Evolutionary conservation across 371 early-diverging fungal genomes (phyloP).

Genomic region (Circinella umbellata): DNA sequence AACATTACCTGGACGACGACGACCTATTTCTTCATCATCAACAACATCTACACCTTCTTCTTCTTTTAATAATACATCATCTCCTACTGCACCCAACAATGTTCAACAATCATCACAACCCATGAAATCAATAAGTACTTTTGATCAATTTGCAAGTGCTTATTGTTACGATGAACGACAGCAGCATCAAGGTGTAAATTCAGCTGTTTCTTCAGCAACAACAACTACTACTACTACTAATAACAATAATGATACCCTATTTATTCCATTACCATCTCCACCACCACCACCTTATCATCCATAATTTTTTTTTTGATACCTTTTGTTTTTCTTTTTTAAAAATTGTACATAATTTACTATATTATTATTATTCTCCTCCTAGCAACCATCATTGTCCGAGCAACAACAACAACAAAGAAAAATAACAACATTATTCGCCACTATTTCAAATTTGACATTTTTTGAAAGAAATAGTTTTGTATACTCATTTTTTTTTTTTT

Average conservation of each 20-base stretch:
- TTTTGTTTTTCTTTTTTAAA: no score
- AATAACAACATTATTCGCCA: no score
- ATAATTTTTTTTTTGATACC: not conserved
- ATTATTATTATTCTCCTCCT: no score
- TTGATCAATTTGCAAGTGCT: constrained; percentile 20
- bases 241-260: not conserved
- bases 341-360: no score
- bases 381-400: not conserved
- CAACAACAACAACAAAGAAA: not conserved
- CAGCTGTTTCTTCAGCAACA: not conserved
- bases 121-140: constrained; percentile 8
- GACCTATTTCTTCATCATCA: constrained; percentile 10
- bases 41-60: not conserved
- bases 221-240: not conserved
- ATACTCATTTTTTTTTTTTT: no score
- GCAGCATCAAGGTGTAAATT: not conserved
- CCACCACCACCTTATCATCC: constrained; percentile 27
- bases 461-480: no score
- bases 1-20: constrained; percentile 3
- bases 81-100: no score
- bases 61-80: not conserved
- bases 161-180: constrained; percentile 14
- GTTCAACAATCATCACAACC: not conserved
- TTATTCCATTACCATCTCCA: constrained; percentile 6
- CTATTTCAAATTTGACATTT: no score